These are phyloP conservation scores for Tricholoma hemisulphureum DNA, from an alignment of 768 basidiomycete species.

Conservation along the genomic window DNA sequence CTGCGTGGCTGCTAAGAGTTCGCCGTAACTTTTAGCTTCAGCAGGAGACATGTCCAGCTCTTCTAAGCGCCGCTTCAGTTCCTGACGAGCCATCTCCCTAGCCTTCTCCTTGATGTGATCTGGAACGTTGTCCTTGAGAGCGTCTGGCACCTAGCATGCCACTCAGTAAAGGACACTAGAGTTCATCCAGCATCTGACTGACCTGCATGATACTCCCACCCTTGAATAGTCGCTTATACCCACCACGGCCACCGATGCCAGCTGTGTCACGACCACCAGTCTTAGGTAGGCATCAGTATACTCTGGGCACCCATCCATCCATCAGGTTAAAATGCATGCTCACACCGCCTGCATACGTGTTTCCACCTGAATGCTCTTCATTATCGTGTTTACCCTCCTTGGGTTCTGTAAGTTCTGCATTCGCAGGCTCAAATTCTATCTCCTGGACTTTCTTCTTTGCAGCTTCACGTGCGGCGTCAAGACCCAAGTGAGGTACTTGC, in stretches of 20 bases:
- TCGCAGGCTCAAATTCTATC: conserved; percentile 54
- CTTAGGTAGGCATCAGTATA: conserved; percentile 28
- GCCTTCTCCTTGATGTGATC: conserved; percentile 62
- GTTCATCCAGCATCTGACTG: conserved; percentile 13
- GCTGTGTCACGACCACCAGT: conserved; percentile 67
- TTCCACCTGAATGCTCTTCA: conserved; percentile 61
- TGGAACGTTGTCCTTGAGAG: conserved; percentile 56
- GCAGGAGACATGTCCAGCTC: conserved; percentile 58
- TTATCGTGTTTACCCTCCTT: conserved; percentile 65
- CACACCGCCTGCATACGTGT: conserved; percentile 67
- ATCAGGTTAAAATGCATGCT: conserved; percentile 10
- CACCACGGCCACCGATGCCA: conserved; percentile 64
- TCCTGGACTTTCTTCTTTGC: conserved; percentile 54
- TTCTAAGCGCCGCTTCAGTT: conserved; percentile 57
- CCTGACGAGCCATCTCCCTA: conserved; percentile 64
- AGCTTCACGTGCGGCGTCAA: conserved; percentile 56
- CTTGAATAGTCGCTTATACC: conserved; percentile 63
- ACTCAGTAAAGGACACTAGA: background rate
- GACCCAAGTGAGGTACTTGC: conserved; percentile 50
- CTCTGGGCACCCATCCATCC: background rate
- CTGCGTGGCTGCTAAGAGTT: conserved; percentile 51
- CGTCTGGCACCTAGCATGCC: conserved; percentile 43
- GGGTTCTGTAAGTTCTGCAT: conserved; percentile 49
- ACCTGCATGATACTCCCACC: conserved; percentile 66
- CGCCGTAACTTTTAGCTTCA: conserved; percentile 57